Evolutionary conservation across 257 asterid species (phyloP).

Genomic region (Solanum gandarillasii): DNA sequence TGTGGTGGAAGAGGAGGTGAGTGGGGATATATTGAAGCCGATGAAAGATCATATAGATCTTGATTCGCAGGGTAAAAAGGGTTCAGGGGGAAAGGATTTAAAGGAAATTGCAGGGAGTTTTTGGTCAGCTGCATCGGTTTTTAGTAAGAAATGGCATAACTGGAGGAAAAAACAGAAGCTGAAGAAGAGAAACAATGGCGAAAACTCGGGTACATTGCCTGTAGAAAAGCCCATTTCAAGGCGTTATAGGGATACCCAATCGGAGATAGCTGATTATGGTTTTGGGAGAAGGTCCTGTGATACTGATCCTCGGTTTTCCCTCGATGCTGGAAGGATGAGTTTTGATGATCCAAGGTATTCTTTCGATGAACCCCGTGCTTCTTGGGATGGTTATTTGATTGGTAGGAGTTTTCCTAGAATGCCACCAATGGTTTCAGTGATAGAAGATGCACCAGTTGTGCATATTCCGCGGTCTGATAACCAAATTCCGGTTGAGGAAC

Average conservation of each 20-base stretch:
- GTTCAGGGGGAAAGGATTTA: conserved; percentile 10
- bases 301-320: conserved; percentile 58
- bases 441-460: conserved; percentile 47
- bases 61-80: conserved; percentile 44
- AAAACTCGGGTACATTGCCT: conserved; percentile 34
- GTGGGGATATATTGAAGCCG: conserved; percentile 31
- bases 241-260: conserved; percentile 50
- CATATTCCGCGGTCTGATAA: conserved; percentile 29
- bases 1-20: conserved; percentile 40
- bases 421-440: conserved; percentile 53
- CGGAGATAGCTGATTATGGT: conserved; percentile 68
- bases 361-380: conserved; percentile 64
- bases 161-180: conserved; percentile 65
- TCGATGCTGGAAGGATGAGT: conserved; percentile 54
- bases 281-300: conserved; percentile 69
- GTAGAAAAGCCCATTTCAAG: conserved; percentile 41
- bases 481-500: conserved; percentile 55
- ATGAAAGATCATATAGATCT: conserved; percentile 83
- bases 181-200: conserved; percentile 37
- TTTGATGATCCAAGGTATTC: conserved; percentile 60
- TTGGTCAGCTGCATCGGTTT: conserved; percentile 59
- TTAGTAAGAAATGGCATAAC: conserved; percentile 63
- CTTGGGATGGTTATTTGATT: conserved; percentile 56
- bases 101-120: conserved; percentile 29
- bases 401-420: conserved; percentile 52